phyloP scores from a whole-genome alignment of 371 early-diverging fungal genomes.

The Mortierella sp. region DNA sequence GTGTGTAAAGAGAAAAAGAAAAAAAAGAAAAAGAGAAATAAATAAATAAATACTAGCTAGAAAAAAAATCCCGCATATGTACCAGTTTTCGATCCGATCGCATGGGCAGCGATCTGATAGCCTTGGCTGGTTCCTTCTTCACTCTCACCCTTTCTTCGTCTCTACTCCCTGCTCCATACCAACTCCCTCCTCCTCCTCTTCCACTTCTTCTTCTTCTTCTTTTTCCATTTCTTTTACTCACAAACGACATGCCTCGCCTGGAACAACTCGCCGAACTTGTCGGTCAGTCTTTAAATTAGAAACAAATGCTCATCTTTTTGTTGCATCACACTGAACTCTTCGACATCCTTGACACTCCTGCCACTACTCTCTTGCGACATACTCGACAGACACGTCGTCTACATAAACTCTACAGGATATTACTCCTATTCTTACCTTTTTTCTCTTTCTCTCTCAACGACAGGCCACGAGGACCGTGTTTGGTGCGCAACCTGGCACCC shows the following conservation, averaged over 20 bases:
- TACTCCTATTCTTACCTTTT: not conserved
- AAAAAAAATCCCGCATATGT: not conserved
- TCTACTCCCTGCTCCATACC: not conserved
- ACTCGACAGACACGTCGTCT: too few species aligned
- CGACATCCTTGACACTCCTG: too few species aligned
- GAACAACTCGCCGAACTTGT: conserved; percentile 52
- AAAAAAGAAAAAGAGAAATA: not conserved
- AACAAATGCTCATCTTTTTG: too few species aligned
- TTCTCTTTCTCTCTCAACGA: not conserved
- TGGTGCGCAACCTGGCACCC: conserved; percentile 97
- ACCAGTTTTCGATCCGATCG: not conserved
- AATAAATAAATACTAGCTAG: not conserved
- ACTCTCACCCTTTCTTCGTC: not conserved
- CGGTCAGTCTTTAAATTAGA: conserved; percentile 19
- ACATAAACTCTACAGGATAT: not conserved
- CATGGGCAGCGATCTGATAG: conserved; percentile 15
- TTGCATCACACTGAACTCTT: too few species aligned
- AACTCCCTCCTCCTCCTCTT: not conserved
- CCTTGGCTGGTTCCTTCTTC: too few species aligned
- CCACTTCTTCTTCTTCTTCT: not conserved
- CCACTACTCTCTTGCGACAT: too few species aligned
- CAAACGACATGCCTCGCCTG: conserved; percentile 35
- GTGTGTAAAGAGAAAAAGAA: not conserved
- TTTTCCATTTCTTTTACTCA: not conserved
- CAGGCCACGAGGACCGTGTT: conserved; percentile 92